Base-by-base conservation (phyloP, 2,329 filamentous ascomycete species). In the Hymenoscyphus salicellus region DNA sequence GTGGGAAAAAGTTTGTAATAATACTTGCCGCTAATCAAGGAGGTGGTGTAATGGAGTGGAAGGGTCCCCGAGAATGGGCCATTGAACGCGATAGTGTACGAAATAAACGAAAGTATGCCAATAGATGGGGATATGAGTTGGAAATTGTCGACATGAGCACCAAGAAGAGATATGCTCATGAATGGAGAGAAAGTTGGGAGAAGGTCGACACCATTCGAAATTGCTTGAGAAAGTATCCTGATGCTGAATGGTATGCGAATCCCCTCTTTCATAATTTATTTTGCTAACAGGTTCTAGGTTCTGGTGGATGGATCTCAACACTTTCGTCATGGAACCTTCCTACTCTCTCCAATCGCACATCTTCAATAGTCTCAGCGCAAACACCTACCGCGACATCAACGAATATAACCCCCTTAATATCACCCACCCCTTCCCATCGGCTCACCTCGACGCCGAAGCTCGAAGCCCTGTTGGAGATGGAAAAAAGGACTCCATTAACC, bases 111-210 rank as follows among this genome's bases (percentile, higher is more conserved):
- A 90, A 89, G 74, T 99, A 99, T 75, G 89, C 88, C 2, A 83
- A 86, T 38, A 85, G 84, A 76, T 98, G 95, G 93, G 95, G 95
- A 16, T 98, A 99, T 77, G 90, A 97, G 67, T 81, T 99, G 65
- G 95, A 99, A 77, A 90, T 98, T 75, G 92, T 96, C 70, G 96
- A 99, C 77, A 96, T 99, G 93, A 94, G 93, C 80, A 97, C 93
- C 62, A 97, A 97, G 84, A 98, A 97, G 80, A 88, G 93, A 70
- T 99, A 99, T 76, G 94, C 95, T 32, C 95, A 99, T 79, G 95
- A 99, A 79, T 99, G 95, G 95, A 87, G 95, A 74, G 95, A 99
- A 79, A 96, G 94, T 77, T 99, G 95, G 95, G 95, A 99, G 79
- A 99, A 98, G 82, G 93, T 97, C 66, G 95, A 99, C 77, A 92